Evolutionary conservation across 805 yeast species (phyloP).

Genomic region (Pichia manshurica): DNA sequence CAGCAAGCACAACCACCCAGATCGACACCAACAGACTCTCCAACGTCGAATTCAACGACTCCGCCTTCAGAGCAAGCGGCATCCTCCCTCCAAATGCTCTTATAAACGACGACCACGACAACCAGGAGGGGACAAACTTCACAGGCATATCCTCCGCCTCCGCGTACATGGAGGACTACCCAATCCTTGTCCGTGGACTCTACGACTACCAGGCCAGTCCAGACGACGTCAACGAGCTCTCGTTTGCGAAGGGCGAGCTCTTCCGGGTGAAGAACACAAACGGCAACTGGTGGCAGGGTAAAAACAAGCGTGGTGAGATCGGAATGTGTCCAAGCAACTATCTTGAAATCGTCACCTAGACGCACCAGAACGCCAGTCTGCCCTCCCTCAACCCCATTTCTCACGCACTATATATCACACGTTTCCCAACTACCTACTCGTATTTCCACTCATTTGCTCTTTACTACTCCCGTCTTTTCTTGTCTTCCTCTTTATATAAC

Average conservation of each 20-base stretch:
- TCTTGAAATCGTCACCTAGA: slow-evolving; percentile 58
- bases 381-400: neutral
- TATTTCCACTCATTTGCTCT: neutral
- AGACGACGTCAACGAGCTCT: slow-evolving; percentile 86
- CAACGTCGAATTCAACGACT: slow-evolving; percentile 7
- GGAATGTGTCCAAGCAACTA: slow-evolving; percentile 97
- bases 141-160: slow-evolving; percentile 11
- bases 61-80: slow-evolving; percentile 16
- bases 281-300: slow-evolving; percentile 99
- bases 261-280: slow-evolving; percentile 86
- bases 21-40: neutral
- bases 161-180: slow-evolving; percentile 40
- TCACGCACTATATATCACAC: too few relatives aligned
- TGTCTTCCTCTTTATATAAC: too few relatives aligned
- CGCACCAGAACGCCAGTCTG: neutral
- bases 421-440: too few relatives aligned
- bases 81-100: neutral
- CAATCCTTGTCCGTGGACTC: slow-evolving; percentile 80
- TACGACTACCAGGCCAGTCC: slow-evolving; percentile 86
- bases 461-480: neutral
- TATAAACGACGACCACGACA: neutral
- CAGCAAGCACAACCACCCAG: neutral
- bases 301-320: slow-evolving; percentile 80
- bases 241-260: slow-evolving; percentile 87
- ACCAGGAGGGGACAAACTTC: slow-evolving; percentile 8